phyloP scores from a whole-genome alignment of 2,329 filamentous ascomycete genomes.

The Alternaria sp. region DNA sequence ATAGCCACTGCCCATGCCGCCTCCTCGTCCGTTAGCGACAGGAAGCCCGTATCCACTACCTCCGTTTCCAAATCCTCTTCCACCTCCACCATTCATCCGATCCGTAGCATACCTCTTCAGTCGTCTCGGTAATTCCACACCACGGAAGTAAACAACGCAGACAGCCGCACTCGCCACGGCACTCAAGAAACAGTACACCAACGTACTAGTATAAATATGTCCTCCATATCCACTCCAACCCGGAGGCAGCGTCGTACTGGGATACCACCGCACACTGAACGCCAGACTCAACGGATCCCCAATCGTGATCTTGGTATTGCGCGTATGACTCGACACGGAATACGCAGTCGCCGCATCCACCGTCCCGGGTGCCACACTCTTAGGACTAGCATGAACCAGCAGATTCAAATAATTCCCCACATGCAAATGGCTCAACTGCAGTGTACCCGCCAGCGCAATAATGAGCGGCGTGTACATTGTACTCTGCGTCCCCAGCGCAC shows the following conservation, averaged over 20 bases:
- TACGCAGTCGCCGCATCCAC: slow-evolving; percentile 90
- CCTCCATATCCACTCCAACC: slow-evolving; percentile 60
- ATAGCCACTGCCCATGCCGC: slow-evolving; percentile 51
- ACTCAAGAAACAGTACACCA: slow-evolving; percentile 58
- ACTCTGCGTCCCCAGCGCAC: slow-evolving; percentile 42
- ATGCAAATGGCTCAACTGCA: slow-evolving; percentile 85
- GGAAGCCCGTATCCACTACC: slow-evolving; percentile 42
- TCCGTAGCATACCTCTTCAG: slow-evolving; percentile 65
- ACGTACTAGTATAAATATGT: slow-evolving; percentile 58
- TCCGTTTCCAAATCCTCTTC: slow-evolving; percentile 45
- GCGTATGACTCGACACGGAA: slow-evolving; percentile 69
- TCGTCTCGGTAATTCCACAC: slow-evolving; percentile 58
- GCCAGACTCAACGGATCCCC: slow-evolving; percentile 81
- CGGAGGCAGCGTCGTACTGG: slow-evolving; percentile 70
- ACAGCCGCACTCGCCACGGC: slow-evolving; percentile 57
- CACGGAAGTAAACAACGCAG: slow-evolving; percentile 63
- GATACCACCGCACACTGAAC: slow-evolving; percentile 88
- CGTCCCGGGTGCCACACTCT: slow-evolving; percentile 66
- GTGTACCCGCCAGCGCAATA: slow-evolving; percentile 85
- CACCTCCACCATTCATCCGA: slow-evolving; percentile 49
- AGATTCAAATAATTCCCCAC: slow-evolving; percentile 90
- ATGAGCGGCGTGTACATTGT: slow-evolving; percentile 77
- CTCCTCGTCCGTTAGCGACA: slow-evolving; percentile 39
- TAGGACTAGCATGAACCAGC: slow-evolving; percentile 73
- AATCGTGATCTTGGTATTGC: slow-evolving; percentile 75